Percentiles rank a stretch among this genome's conserved stretches.
These are phyloP conservation scores for Zoysia matrella DNA, from an alignment of 202 grass and related monocot genomes.

Conservation along the genomic window DNA sequence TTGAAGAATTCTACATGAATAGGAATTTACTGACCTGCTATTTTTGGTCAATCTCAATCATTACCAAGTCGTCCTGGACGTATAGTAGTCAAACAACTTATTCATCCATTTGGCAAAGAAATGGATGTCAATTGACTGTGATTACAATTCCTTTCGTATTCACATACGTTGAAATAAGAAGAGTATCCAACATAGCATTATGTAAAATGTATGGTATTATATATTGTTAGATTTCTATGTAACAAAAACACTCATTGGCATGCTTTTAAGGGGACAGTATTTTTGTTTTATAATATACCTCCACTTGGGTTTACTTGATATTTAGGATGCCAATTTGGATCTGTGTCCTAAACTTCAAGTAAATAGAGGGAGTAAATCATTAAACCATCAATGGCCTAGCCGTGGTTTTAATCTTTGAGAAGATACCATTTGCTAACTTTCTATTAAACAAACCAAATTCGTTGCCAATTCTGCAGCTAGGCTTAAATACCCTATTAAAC, in stretches of 20 bases:
- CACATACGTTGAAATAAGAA: slow-evolving; percentile 24
- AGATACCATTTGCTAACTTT: slow-evolving; percentile 11
- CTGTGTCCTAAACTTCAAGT: neutral
- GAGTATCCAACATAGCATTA: neutral
- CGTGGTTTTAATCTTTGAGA: slow-evolving; percentile 13
- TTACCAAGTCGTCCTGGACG: too few species aligned
- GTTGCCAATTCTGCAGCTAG: neutral
- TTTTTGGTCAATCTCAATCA: too few species aligned
- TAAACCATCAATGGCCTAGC: neutral
- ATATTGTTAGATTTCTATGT: slow-evolving; percentile 23
- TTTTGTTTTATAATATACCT: slow-evolving; percentile 7
- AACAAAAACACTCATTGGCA: neutral
- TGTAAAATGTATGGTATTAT: slow-evolving; percentile 12
- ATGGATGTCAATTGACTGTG: neutral
- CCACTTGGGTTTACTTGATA: neutral
- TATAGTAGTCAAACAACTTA: neutral
- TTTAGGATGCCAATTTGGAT: neutral
- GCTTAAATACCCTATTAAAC: slow-evolving; percentile 31
- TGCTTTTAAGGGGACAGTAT: slow-evolving; percentile 1
- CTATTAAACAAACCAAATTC: slow-evolving; percentile 16
- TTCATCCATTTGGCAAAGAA: slow-evolving; percentile 5
- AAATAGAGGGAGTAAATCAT: neutral
- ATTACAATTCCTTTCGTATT: slow-evolving; percentile 1
- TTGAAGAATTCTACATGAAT: too few species aligned
- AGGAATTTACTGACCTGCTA: too few species aligned